phyloP scores from a whole-genome alignment of 1,284 basidiomycete genomes.

The Ganoderma resinaceum region DNA sequence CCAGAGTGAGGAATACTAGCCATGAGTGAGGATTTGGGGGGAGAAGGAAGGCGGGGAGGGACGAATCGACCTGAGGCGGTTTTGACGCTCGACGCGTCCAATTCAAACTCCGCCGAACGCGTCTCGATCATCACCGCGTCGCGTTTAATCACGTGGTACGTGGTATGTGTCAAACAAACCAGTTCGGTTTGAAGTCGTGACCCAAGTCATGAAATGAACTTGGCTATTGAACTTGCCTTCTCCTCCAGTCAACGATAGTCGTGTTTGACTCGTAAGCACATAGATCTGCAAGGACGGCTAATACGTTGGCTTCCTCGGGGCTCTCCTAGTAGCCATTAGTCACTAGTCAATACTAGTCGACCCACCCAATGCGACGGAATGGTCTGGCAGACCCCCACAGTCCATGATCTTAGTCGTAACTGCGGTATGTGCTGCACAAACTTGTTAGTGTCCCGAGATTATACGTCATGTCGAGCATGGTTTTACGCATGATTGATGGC shows the following conservation, averaged over 20 bases:
- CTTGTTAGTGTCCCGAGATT: not conserved
- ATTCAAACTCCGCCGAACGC: not conserved
- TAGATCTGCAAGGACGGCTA: no score
- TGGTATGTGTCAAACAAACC: not conserved
- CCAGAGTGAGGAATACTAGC: not conserved
- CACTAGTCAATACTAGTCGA: no score
- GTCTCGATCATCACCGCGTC: not conserved
- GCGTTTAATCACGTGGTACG: not conserved
- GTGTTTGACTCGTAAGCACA: not conserved
- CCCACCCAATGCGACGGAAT: no score
- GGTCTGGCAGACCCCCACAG: no score
- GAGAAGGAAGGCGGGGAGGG: not conserved
- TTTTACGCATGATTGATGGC: not conserved
- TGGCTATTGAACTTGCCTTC: not conserved
- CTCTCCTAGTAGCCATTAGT: no score
- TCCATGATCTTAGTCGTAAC: no score
- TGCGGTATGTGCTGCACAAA: not conserved
- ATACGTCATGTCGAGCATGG: not conserved
- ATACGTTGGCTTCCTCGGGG: no score
- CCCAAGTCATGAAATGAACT: not conserved
- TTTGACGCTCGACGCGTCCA: not conserved
- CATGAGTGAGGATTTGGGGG: not conserved
- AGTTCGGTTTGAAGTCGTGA: not conserved
- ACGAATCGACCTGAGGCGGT: not conserved
- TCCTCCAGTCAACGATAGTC: no score